A percentile compares a stretch with the other conserved stretches of the same genome.
These are phyloP conservation scores for Kodamaea kaohsiungensis DNA, from an alignment of 805 yeast species.

Conservation along the genomic window DNA sequence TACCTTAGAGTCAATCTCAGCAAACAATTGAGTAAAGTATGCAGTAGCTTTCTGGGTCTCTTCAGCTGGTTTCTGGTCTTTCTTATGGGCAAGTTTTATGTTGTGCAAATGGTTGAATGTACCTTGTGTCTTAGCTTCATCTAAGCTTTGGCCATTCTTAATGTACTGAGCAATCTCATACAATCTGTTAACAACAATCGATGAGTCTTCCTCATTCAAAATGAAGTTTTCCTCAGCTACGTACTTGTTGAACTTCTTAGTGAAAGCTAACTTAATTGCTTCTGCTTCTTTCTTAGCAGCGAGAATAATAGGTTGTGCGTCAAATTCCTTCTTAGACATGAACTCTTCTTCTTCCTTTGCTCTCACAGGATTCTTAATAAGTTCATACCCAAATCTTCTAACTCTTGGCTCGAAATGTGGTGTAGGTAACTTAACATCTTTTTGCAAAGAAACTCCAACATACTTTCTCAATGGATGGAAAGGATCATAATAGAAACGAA, in stretches of 20 bases:
- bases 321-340: conserved; percentile 67
- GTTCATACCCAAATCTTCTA: conserved; percentile 77
- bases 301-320: conserved; percentile 54
- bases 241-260: conserved; percentile 25
- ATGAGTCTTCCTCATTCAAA: conserved; percentile 30
- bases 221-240: conserved; percentile 6
- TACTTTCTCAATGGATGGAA: conserved; percentile 92
- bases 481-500: conserved; percentile 89
- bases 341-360: conserved; percentile 61
- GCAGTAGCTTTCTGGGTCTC: conserved; percentile 21
- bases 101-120: conserved; percentile 52
- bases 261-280: conserved; percentile 18
- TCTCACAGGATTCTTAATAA: conserved; percentile 48
- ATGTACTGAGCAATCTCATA: conserved; percentile 46
- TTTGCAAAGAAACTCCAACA: conserved; percentile 79
- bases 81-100: conserved; percentile 39
- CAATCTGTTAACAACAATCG: conserved; percentile 53
- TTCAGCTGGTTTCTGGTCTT: conserved; percentile 34
- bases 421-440: conserved; percentile 70
- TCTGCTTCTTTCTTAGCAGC: conserved; percentile 40
- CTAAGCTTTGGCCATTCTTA: conserved; percentile 56
- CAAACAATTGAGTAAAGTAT: conserved; percentile 39
- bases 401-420: conserved; percentile 88
- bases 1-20: conserved; percentile 43
- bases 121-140: conserved; percentile 61